Base-by-base conservation (phyloP, 208 protist genomes). In the Acanthamoeba sp. region DNA sequence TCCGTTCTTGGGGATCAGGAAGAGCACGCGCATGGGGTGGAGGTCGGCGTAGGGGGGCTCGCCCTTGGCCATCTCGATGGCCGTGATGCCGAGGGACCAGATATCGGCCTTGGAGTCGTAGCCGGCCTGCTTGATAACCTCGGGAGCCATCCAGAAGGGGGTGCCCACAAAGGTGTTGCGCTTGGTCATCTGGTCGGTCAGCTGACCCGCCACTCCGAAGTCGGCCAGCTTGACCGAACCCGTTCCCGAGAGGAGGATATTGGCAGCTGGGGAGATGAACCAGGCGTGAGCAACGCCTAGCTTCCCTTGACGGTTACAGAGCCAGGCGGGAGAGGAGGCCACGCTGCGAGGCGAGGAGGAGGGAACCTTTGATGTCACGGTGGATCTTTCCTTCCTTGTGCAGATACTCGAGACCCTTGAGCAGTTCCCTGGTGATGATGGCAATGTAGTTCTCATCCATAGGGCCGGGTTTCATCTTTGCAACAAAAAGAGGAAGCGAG, bases 291-390 rank as follows among this genome's bases (percentile, higher is more conserved):
- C 32, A 27, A 34, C n/a, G n/a, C n/a, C n/a, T n/a, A n/a, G n/a
- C n/a, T n/a, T n/a, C n/a, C n/a, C n/a, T n/a, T n/a, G n/a, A n/a
- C n/a, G n/a, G n/a, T n/a, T n/a, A n/a, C n/a, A n/a, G n/a, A n/a
- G n/a, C n/a, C n/a, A n/a, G n/a, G n/a, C n/a, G n/a, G n/a, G n/a
- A n/a, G n/a, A n/a, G n/a, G n/a, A n/a, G n/a, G n/a, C n/a, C n/a
- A n/a, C n/a, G n/a, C n/a, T n/a, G n/a, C n/a, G n/a, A n/a, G n/a
- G n/a, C n/a, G 18, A 34, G 34, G 14, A 92, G 27, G 34, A 24
- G 27, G 52, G 96, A 89, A 90, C 94, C 96, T 94, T 99, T 99
- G 66, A 99, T 98, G 94, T 99, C 98, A 45, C 98, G 94, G 89
- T 99, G 98, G 40, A 99, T 97, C 92, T 98, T 98, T 32, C 97